Evolutionary conservation across 1,284 basidiomycete species (phyloP), one percentile per base, ranked within the genome.

Genomic region (Violaceomyces palustris): DNA sequence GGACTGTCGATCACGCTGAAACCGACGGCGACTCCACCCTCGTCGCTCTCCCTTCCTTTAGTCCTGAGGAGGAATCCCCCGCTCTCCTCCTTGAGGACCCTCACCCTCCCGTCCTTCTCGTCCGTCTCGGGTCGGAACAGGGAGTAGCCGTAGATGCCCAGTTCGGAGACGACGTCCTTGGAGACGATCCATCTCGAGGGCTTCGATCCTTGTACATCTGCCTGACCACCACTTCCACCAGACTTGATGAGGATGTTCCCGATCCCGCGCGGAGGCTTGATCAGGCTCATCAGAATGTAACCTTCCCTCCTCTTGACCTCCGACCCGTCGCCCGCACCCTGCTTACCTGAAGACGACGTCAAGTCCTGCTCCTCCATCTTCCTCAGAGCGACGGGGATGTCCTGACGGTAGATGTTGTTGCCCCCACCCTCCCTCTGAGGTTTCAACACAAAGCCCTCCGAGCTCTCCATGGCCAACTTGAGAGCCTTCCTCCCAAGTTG

Each of bases 361-460:
- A 15, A 51, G 40, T 19, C 41, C 32, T 82, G 78, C 67, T 85
- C 82, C 33, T 77, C 74, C 3, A 94, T 77, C 1, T 72, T 65
- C 6, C 83, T 80, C 3, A 96, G 77, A 74, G 90, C 90, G 0
- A 77, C 61, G 0, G 86, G 87, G 42, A 97, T 96, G 38, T 86
- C 82, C 4, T 76, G 74, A 41, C 87, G 85, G 76, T 97, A 98
- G 19, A 97, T 81, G 68, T 98, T 98, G 74, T 98, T 94, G 3
- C 93, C 93, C 0, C 94, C 93, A 4, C 94, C 93, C 77, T 98
- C 89, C 15, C 92, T 81, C 74, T 97, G 92, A 0, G 93, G 93
- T 74, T 98, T 97, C 37, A 97, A 79, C 3, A 97, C 94, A 34
- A 88, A 83, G 11, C 79, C 75, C 10, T 78, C 63, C 3, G 83